Conservation (phyloP, 306 rosid genomes). For the Quercus agrifolia region DNA sequence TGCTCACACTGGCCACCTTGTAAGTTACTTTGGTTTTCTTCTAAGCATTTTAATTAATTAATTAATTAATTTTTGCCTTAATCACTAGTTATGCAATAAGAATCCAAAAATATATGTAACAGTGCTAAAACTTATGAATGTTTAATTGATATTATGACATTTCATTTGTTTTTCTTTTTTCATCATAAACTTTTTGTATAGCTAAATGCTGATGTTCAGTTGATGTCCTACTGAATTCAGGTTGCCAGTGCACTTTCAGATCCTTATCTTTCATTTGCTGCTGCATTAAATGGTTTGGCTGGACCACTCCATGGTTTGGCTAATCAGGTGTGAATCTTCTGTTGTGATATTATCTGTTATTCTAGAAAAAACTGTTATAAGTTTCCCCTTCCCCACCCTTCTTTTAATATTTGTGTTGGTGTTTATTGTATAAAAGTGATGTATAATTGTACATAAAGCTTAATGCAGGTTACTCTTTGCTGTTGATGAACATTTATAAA, state of each 20-base stretch:
- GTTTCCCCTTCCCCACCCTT: constrained; percentile 4
- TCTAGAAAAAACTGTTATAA: not conserved
- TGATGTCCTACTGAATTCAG: constrained; percentile 42
- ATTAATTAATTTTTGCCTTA: not conserved
- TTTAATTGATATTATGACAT: not conserved
- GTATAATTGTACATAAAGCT: constrained; percentile 10
- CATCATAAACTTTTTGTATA: not conserved
- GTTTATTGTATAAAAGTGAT: constrained; percentile 9
- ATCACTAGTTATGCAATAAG: not conserved
- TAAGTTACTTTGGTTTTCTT: constrained; percentile 38
- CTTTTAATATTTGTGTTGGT: not conserved
- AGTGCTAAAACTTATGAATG: not conserved
- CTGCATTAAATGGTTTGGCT: constrained; percentile 98
- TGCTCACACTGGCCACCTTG: constrained; percentile 93
- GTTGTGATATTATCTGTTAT: not conserved
- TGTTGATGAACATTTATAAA: not conserved
- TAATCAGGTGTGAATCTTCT: constrained; percentile 70
- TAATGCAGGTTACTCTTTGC: constrained; percentile 1
- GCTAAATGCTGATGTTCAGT: constrained; percentile 12
- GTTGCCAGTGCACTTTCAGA: constrained; percentile 94
- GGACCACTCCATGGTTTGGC: constrained; percentile 99
- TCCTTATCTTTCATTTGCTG: constrained; percentile 94
- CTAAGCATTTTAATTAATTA: constrained; percentile 7
- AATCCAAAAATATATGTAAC: constrained; percentile 6
- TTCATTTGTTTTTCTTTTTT: not conserved